Evolutionary conservation across 2,329 filamentous ascomycete genomes (phyloP), one percentile per base, ranked within the genome.

Genomic region (Colletotrichum chrysophilum): DNA sequence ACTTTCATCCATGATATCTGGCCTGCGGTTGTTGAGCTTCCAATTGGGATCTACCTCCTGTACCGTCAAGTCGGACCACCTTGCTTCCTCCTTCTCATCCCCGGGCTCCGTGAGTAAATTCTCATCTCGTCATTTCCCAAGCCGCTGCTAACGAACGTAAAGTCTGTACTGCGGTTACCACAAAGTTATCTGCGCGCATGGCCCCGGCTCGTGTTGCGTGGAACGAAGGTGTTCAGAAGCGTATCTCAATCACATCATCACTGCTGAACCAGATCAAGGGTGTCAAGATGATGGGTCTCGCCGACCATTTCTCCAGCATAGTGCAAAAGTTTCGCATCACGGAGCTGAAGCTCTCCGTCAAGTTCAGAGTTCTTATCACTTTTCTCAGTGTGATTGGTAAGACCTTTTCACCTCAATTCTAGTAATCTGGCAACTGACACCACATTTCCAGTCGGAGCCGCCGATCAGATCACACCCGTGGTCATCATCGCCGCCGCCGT

Each of bases 221-320:
- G 87, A 82, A 84, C 3, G 77, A 79, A 34, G 84, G 84, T 5
- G 83, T 86, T n/a, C 83, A 88, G 75, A 80, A 80, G 58, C 83
- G 87, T 10, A 82, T 88, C 34, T 82, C 83, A 2, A 79, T 83
- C 32, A 86, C 85, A 0, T 83, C 85, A 8, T 81, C 79, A n/a
- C 85, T 86, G 79, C 80, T 88, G 2, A 79, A 78, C 5, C 81
- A 83, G 13, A 87, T 88, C 77, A 88, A 87, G 71, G 83, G 84
- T 3, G 80, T 88, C 70, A 88, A 88, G 64, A 86, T 88, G 83
- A 84, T 84, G 77, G 87, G 87, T 0, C 80, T 88, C 6, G 82
- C 81, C 2, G 80, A 82, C 32, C 82, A 79, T 34, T 78, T 87
- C 26, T 77, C 79, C 5, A 56, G 76, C 2, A 79, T 82, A 18